Evolutionary conservation across 352 stramenopile genomes (phyloP), one percentile per base, ranked within the genome.

Genomic region (Globisporangium radiosum): DNA sequence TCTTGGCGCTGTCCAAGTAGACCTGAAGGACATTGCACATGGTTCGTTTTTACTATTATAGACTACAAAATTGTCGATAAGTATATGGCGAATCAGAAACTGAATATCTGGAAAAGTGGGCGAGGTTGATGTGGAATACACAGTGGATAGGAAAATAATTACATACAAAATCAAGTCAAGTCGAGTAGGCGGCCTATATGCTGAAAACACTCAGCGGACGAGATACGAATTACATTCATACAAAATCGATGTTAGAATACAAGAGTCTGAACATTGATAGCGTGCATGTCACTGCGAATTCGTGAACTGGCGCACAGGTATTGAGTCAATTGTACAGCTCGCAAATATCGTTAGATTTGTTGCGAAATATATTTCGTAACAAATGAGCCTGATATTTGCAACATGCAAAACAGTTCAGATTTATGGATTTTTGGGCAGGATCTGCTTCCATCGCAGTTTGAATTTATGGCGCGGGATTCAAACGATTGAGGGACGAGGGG

Each of bases 1-100:
- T 66, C 56, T 93, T 80, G 54, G 81, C 66, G 58, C 88, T 92
- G 60, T 97, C 90, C 47, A 98, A 73, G 63, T 95, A 97, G 45
- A 93, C 77, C 78, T 96, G 87, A 63, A 92, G 90, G 60, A 90
- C 81, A 14, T 73, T 76, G 42, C 83, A 81, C 83, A 92, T 92
- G 14, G 14, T 17, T 49, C n/a, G 45, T 10, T 49, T 49, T 33
- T 33, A 33, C 25, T 33, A 33, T 33, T 33, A 33, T 33, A 33
- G 25, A 33, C 25, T 33, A 33, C 25, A 33, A 33, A 3, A 33
- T 33, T 33, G 2, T 33, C 25, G 25, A 33, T 33, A 3, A 33
- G 25, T 33, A 33, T 33, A 3, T 3, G 25, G 25, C 25, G 25
- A 33, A 33, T 33, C 25, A 33, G 25, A 33, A 33, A 33, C 25